Base-by-base conservation (phyloP, 495 filamentous ascomycete genomes). In the Penicillium mononematosum region DNA sequence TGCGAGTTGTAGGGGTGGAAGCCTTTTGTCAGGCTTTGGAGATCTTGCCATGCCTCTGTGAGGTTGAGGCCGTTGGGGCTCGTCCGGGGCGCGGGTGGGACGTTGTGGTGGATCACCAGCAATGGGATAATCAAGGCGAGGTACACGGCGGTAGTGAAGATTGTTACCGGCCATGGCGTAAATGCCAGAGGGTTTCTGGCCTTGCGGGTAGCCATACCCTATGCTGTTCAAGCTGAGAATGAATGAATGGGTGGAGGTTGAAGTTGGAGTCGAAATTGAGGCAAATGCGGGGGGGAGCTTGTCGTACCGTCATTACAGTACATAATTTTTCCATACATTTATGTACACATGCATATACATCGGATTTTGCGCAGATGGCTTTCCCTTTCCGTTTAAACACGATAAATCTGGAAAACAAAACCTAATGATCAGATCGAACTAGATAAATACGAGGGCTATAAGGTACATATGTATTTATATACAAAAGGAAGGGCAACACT, bases 1-100 rank as follows among this genome's bases (percentile, higher is more conserved):
- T 77, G 85, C 32, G 86, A 90, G 71, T 97, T 98, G 71, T 89
- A 95, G 0, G 93, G 94, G 64, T 95, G 94, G 64, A 88, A 96
- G 0, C 81, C 82, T 51, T 75, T 78, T n/a, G 85, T 91, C 17
- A 98, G 71, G 38, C 74, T 72, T 34, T 89, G 82, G 19, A 98
- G 81, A 67, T 98, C 92, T 16, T 78, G 70, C 93, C 93, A 98
- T 22, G 93, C 92, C 74, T 91, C 83, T 25, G 85, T 84, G 17
- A 96, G 73, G 61, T 96, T 87, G 49, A 92, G 74, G 24, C 88
- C 90, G 36, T 72, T 71, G 20, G 78, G 76, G 38, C 75, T 76
- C 43, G 81, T 79, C n/a, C 61, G 75, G 2, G 89, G 86, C n/a
- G 85, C 81, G 32, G 81, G 58, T 1, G 92, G 92, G 31, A 93